These are phyloP conservation scores for Grammothele lineata DNA, from an alignment of 768 basidiomycete genomes.

Conservation along the genomic window DNA sequence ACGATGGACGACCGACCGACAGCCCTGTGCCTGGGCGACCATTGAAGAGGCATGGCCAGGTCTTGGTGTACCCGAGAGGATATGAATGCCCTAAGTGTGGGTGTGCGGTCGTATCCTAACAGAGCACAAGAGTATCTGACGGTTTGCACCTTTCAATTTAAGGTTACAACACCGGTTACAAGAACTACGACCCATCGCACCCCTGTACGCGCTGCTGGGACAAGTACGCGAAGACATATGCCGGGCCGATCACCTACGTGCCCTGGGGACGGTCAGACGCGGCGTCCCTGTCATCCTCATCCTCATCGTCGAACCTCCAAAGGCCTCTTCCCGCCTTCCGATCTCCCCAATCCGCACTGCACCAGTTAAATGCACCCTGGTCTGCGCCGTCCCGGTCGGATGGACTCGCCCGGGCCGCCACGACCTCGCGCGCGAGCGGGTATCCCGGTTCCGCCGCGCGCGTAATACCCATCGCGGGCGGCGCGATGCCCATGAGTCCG, in stretches of 20 bases:
- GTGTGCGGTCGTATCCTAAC: slow-evolving; percentile 11
- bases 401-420: slow-evolving; percentile 5
- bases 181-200: slow-evolving; percentile 56
- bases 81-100: slow-evolving; percentile 66
- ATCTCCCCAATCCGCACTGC: slow-evolving; percentile 10
- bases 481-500: slow-evolving; percentile 16
- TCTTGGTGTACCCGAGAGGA: slow-evolving; percentile 68
- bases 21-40: slow-evolving; percentile 65
- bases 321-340: slow-evolving; percentile 21
- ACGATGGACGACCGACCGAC: slow-evolving; percentile 61
- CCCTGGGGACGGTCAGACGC: slow-evolving; percentile 27
- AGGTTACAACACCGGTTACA: slow-evolving; percentile 78
- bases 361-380: slow-evolving; percentile 4
- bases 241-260: slow-evolving; percentile 55
- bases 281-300: neutral
- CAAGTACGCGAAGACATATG: slow-evolving; percentile 58
- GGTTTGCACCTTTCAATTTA: neutral
- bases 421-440: slow-evolving; percentile 10
- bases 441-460: slow-evolving; percentile 15
- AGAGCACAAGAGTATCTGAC: too few species aligned
- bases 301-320: slow-evolving; percentile 11
- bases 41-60: slow-evolving; percentile 52
- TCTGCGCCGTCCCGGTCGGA: neutral
- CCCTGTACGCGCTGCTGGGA: slow-evolving; percentile 77
- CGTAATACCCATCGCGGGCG: slow-evolving; percentile 19